A percentile compares a stretch with the other conserved stretches of the same genome.
These are phyloP conservation scores for Corrigiola litoralis DNA, from an alignment of 179 eudicot genomes.

Conservation along the genomic window DNA sequence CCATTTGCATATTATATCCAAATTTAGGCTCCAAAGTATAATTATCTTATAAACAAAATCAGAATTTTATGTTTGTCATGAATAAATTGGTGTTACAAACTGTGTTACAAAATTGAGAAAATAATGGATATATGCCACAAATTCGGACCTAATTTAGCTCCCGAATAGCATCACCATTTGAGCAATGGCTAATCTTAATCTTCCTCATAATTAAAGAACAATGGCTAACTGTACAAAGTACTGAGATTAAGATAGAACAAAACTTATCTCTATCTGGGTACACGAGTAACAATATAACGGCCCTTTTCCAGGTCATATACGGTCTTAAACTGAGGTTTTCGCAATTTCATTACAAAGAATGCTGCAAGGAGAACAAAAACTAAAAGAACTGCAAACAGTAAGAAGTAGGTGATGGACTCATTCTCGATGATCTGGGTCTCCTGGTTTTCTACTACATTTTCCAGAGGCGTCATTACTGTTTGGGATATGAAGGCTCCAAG, in stretches of 20 bases:
- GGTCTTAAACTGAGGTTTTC: slow-evolving; percentile 40
- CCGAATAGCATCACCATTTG: too few species aligned
- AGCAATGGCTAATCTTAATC: background rate
- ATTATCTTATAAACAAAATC: too few species aligned
- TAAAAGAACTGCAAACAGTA: slow-evolving; percentile 29
- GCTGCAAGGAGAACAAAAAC: slow-evolving; percentile 25
- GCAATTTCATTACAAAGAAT: slow-evolving; percentile 31
- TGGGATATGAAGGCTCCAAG: slow-evolving; percentile 34
- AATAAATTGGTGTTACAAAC: too few species aligned
- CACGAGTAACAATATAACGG: slow-evolving; percentile 31
- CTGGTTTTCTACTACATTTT: slow-evolving; percentile 2
- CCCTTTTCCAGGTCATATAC: slow-evolving; percentile 37
- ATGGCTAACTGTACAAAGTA: slow-evolving; percentile 16
- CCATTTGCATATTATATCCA: too few species aligned
- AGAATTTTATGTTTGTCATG: too few species aligned
- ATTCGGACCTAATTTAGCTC: too few species aligned
- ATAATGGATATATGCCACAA: too few species aligned
- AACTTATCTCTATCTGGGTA: slow-evolving; percentile 20
- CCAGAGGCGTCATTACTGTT: slow-evolving; percentile 22
- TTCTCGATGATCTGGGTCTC: slow-evolving; percentile 23
- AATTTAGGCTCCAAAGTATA: too few species aligned
- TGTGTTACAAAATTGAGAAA: too few species aligned
- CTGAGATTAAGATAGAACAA: slow-evolving; percentile 6
- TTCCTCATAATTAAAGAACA: slow-evolving; percentile 3
- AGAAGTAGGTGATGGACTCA: slow-evolving; percentile 26